Percentiles rank a stretch among this genome's conserved stretches.
Evolutionary conservation across 139 green algal species (phyloP).

Genomic region (Haematococcus lacustris): DNA sequence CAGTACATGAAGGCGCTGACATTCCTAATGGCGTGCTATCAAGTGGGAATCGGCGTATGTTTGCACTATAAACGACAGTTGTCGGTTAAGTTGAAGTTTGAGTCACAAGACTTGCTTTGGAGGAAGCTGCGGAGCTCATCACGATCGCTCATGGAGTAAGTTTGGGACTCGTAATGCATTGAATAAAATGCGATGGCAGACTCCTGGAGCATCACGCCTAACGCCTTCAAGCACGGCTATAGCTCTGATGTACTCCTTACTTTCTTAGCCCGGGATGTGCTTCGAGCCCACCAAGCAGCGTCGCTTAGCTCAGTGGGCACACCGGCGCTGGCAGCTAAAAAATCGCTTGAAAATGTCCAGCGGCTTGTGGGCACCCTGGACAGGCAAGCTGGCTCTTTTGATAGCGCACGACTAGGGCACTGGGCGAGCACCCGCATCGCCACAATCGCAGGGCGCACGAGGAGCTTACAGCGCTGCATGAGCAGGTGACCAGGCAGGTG

Average conservation of each 20-base stretch:
- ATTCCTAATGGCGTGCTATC: too few relatives aligned
- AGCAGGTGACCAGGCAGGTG: slow-evolving; percentile 11
- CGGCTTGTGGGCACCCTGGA: slow-evolving; percentile 8
- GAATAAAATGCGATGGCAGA: too few relatives aligned
- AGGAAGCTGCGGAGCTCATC: too few relatives aligned
- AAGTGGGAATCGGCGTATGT: too few relatives aligned
- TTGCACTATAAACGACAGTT: too few relatives aligned
- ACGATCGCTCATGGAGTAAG: too few relatives aligned
- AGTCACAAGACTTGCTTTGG: too few relatives aligned
- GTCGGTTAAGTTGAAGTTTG: too few relatives aligned
- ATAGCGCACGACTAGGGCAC: background rate
- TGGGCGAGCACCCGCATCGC: background rate
- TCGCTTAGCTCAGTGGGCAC: background rate
- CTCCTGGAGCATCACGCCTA: slow-evolving; percentile 16
- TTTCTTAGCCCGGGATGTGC: background rate
- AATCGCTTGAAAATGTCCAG: slow-evolving; percentile 7
- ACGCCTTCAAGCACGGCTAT: slow-evolving; percentile 11
- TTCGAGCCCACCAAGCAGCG: too few relatives aligned
- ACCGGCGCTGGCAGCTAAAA: background rate
- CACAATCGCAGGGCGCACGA: slow-evolving; percentile 6
- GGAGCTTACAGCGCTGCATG: slow-evolving; percentile 12
- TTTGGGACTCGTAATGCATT: too few relatives aligned
- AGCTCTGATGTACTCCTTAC: slow-evolving; percentile 2
- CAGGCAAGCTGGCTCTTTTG: slow-evolving; percentile 1
- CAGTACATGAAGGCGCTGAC: too few relatives aligned